Base-by-base conservation (phyloP, 1,284 basidiomycete genomes). In the Cutaneotrichosporon sp. region DNA sequence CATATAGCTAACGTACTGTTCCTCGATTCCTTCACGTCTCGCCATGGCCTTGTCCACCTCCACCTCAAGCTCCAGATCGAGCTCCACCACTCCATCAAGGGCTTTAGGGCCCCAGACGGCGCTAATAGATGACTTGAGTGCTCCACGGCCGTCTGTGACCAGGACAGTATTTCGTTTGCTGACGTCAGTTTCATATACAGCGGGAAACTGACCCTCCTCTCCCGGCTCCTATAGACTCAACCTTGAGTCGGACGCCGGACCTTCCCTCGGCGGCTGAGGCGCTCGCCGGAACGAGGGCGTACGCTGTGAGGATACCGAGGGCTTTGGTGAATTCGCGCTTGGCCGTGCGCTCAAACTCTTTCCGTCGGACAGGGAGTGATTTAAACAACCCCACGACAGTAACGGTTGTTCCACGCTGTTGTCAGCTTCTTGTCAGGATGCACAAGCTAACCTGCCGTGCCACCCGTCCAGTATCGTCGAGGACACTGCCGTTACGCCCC, bases 261-360 rank as follows among this genome's bases (percentile, higher is more conserved):
- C 37, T 47, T 1, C 59, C 65, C 42, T 42, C 51, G 2, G 58
- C 65, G 31, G 61, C 63, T 5, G 52, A n/a, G 84, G 9, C 61
- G 20, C 61, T 61, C 4, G 69, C 65, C 1, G 90, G 89, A 0
- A 92, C 86, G 6, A 99, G 79, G 0, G 92, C 93, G 70, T 98
- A 98, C 0, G 90, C 90, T 50, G 86, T 86, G 35, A 98, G 73
- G 9, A 97, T 77, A 9, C 81, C 79, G 32, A 97, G 75, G 0
- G 88, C 86, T 66, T 96, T 96, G 4, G 83, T 83, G 67, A 87
- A 94, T 66, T 98, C 93, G 37, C 92, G 83, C 71, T 96, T 97
- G 5, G 81, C 78, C 60, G 94, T 93, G 52, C 89, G 81, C 66
- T 92, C 86, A 42, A 97, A 82, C 66, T 97, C 94, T 67, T 93